Percentiles rank a stretch among this genome's conserved stretches.
Evolutionary conservation across 2,329 filamentous ascomycete species (phyloP).

Genomic region (Biscogniauxia mediterranea): DNA sequence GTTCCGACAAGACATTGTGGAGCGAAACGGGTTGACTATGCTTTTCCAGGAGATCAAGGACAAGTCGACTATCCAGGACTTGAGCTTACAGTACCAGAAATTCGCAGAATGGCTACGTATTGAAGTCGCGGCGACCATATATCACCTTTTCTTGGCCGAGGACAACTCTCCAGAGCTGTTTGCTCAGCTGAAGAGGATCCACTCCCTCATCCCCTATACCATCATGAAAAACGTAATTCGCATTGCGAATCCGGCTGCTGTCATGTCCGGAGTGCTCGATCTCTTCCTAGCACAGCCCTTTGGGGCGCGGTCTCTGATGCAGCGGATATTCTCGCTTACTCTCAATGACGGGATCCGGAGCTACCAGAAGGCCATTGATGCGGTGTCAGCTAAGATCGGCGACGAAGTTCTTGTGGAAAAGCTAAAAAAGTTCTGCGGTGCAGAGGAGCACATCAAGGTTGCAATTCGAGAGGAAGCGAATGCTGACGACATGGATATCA

Average conservation of each 20-base stretch:
- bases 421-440: slow-evolving; percentile 74
- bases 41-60: slow-evolving; percentile 91
- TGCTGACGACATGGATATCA: slow-evolving; percentile 73
- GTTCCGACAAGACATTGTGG: slow-evolving; percentile 68
- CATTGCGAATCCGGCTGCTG: slow-evolving; percentile 91
- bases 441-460: slow-evolving; percentile 72
- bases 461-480: slow-evolving; percentile 71
- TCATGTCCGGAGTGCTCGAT: slow-evolving; percentile 94
- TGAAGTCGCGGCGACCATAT: slow-evolving; percentile 93
- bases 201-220: slow-evolving; percentile 90
- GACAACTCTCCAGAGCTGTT: slow-evolving; percentile 98
- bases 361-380: slow-evolving; percentile 84
- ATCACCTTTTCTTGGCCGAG: slow-evolving; percentile 95
- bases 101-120: slow-evolving; percentile 98
- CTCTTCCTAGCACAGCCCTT: slow-evolving; percentile 96
- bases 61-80: slow-evolving; percentile 81
- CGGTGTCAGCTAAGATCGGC: slow-evolving; percentile 72
- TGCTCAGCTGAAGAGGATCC: slow-evolving; percentile 88
- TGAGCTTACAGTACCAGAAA: slow-evolving; percentile 94
- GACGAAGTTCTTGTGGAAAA: slow-evolving; percentile 78
- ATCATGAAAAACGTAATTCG: slow-evolving; percentile 95
- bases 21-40: slow-evolving; percentile 80
- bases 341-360: slow-evolving; percentile 85
- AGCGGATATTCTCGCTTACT: slow-evolving; percentile 90
- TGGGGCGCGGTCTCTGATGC: slow-evolving; percentile 82